These are phyloP conservation scores for Saturnispora gosingensis DNA, from an alignment of 805 yeast species.

Conservation along the genomic window DNA sequence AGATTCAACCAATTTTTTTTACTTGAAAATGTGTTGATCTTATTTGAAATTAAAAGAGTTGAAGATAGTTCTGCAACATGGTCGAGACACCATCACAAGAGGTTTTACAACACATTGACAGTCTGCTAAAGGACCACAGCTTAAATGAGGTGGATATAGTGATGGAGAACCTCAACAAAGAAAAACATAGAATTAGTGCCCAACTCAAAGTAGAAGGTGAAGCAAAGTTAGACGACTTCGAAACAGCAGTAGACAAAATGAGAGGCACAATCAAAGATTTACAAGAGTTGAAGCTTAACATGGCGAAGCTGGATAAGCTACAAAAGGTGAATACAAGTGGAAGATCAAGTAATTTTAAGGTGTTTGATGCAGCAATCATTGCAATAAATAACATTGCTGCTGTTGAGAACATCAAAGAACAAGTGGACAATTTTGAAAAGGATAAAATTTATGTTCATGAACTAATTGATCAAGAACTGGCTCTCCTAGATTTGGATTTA, in stretches of 20 bases:
- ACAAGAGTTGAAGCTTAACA: slow-evolving; percentile 35
- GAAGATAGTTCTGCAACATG: not conserved
- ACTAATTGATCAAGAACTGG: slow-evolving; percentile 41
- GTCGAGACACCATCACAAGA: slow-evolving; percentile 1
- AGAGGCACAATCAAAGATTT: slow-evolving; percentile 35
- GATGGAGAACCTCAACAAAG: slow-evolving; percentile 50
- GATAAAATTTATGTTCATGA: slow-evolving; percentile 41
- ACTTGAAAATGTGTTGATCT: not conserved
- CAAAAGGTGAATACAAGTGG: slow-evolving; percentile 38
- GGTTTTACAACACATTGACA: not conserved
- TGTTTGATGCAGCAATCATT: slow-evolving; percentile 56
- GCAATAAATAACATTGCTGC: slow-evolving; percentile 65
- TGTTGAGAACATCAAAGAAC: slow-evolving; percentile 55
- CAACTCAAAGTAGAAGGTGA: slow-evolving; percentile 63
- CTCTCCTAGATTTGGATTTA: slow-evolving; percentile 7
- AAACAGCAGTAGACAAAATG: slow-evolving; percentile 17
- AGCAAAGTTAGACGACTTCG: slow-evolving; percentile 30
- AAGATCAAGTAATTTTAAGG: slow-evolving; percentile 54
- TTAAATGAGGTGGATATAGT: slow-evolving; percentile 37
- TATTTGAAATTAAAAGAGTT: not conserved
- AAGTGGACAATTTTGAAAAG: slow-evolving; percentile 46
- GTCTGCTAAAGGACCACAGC: not conserved
- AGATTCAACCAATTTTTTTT: not conserved
- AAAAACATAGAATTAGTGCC: slow-evolving; percentile 65
- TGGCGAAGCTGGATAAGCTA: slow-evolving; percentile 27